A percentile compares a stretch with the other conserved stretches of the same genome.
Conservation (phyloP, 2,329 filamentous ascomycete genomes). For the Fusarium circinatum region DNA sequence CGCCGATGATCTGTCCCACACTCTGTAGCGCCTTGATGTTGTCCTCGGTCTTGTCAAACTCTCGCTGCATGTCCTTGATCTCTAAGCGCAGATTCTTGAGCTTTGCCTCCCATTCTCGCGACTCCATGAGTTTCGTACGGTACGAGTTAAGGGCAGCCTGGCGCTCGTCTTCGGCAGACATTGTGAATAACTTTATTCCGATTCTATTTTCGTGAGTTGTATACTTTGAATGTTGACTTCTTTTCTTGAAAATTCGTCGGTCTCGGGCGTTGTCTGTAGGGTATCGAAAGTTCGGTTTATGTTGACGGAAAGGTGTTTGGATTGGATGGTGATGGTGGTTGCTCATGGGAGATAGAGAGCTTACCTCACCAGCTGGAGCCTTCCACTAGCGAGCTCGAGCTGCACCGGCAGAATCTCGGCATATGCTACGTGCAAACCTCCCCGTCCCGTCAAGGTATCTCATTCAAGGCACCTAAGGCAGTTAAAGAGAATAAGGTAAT, state of each 20-base stretch:
- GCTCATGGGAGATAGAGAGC: slow-evolving; percentile 46
- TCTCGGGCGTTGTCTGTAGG: slow-evolving; percentile 2
- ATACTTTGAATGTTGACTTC: too few species aligned
- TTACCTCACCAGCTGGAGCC: slow-evolving; percentile 56
- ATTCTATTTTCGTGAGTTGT: background rate
- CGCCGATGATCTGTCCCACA: slow-evolving; percentile 98
- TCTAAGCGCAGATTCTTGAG: slow-evolving; percentile 93
- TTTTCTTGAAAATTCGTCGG: background rate
- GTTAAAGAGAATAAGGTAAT: background rate
- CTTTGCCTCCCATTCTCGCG: slow-evolving; percentile 98
- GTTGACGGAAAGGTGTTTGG: slow-evolving; percentile 23
- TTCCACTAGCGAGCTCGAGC: slow-evolving; percentile 44
- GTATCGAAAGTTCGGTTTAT: slow-evolving; percentile 30
- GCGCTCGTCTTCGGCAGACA: slow-evolving; percentile 68
- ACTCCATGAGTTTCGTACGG: slow-evolving; percentile 87
- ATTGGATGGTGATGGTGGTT: slow-evolving; percentile 34
- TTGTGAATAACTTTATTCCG: slow-evolving; percentile 44
- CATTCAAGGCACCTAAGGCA: background rate
- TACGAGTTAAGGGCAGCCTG: slow-evolving; percentile 80
- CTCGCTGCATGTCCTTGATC: slow-evolving; percentile 93
- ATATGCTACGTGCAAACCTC: background rate
- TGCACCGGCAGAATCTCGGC: slow-evolving; percentile 49
- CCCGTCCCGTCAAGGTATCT: background rate
- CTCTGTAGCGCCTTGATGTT: slow-evolving; percentile 99
- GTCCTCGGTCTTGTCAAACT: slow-evolving; percentile 97